Evolutionary conservation across 2,329 filamentous ascomycete species (phyloP), one percentile per base, ranked within the genome.

Genomic region (Exophiala dermatitidis): DNA sequence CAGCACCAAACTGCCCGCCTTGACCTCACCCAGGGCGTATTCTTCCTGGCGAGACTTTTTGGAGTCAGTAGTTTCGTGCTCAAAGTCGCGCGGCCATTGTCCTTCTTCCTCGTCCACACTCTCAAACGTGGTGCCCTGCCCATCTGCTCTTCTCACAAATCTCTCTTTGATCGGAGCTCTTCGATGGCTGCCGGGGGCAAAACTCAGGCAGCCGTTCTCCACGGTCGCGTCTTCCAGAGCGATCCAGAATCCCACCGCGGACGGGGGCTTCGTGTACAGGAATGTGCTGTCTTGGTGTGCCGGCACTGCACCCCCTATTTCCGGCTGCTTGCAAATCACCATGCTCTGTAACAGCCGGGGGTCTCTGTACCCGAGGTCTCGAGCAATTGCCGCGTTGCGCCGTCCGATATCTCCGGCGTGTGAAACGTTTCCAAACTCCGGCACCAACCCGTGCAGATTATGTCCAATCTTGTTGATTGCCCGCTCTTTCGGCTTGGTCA

Each of bases 311-410:
- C 88, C 91, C 30, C 93, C 93, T 49, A 97, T 96, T 71, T 94
- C 88, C 26, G 93, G 90, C 72, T 96, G 91, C 71, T 98, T 98
- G 80, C 90, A 96, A 63, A 98, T 97, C 30, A 97, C 79, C 93
- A 98, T 98, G 68, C 86, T 93, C 75, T 98, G 93, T 48, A 98
- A 76, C 3, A 85, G 77, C 19, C 85, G 76, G 1, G 90, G 88
- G 68, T 95, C 88, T 3, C 62, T 64, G 73, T 90, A 95, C 2
- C 85, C 85, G 7, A 95, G 76, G 5, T 78, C 78, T 42, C 74
- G 73, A 1, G 90, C 89, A 9, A 95, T 82, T 3, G 77, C 80
- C 0, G 69, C 77, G 68, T 81, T 85, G 54, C 68, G 69, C 36
- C 69, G 31, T 49, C 63, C 48, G 55, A 68, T 12, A 66, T 50